Conservation (phyloP, 2,329 filamentous ascomycete species). For the Aulographum hederae region DNA sequence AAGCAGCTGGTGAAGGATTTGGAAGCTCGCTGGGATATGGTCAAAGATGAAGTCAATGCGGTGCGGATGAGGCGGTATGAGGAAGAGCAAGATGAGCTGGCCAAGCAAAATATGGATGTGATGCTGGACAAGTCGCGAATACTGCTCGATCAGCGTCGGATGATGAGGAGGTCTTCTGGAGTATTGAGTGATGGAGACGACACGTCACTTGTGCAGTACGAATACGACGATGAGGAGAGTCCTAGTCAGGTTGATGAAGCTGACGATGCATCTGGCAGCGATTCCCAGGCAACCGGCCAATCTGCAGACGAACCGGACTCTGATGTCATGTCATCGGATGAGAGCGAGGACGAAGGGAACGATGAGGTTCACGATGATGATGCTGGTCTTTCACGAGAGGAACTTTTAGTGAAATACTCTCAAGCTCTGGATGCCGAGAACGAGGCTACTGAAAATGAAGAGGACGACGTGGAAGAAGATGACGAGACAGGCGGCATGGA, state of each 20-base stretch:
- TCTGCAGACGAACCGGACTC: not conserved
- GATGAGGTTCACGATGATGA: slow-evolving; percentile 5
- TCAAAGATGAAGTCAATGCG: slow-evolving; percentile 38
- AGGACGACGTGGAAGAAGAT: not conserved
- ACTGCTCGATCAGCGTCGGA: slow-evolving; percentile 39
- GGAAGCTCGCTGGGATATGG: slow-evolving; percentile 40
- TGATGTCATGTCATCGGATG: slow-evolving; percentile 2
- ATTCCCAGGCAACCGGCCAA: slow-evolving; percentile 4
- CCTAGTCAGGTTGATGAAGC: no score
- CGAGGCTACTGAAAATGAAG: not conserved
- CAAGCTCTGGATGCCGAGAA: slow-evolving; percentile 1
- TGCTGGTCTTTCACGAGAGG: slow-evolving; percentile 2
- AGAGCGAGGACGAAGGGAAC: slow-evolving; percentile 3
- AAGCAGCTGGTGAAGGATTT: slow-evolving; percentile 50
- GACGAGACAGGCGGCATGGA: not conserved
- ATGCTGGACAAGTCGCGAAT: slow-evolving; percentile 49
- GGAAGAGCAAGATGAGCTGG: slow-evolving; percentile 36
- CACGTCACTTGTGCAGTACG: no score
- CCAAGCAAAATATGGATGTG: slow-evolving; percentile 49
- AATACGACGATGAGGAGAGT: no score
- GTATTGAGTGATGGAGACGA: no score
- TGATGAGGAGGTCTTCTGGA: slow-evolving; percentile 2
- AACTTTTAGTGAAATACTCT: slow-evolving; percentile 3
- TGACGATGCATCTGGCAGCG: no score
- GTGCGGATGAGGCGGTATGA: slow-evolving; percentile 38